Conservation (phyloP, 257 asterid genomes). For the Solanum medicagineum region DNA sequence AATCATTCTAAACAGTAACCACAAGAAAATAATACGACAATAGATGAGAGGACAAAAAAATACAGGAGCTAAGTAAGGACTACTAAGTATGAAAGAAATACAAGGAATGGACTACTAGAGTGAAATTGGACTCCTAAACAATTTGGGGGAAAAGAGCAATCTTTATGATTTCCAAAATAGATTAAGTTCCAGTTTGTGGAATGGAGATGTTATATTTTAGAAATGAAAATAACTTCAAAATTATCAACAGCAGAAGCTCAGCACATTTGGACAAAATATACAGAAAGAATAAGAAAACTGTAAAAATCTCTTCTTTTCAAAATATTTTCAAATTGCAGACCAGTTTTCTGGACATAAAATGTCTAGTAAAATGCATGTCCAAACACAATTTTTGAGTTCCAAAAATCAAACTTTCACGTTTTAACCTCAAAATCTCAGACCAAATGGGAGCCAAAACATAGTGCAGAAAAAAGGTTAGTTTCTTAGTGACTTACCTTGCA, state of each 20-base stretch:
- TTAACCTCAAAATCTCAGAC: not conserved
- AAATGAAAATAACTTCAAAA: not conserved
- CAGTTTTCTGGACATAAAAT: no score
- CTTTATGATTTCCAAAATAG: not conserved
- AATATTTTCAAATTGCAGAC: no score
- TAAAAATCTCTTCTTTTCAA: not conserved
- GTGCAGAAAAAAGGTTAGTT: not conserved
- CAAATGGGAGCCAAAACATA: not conserved
- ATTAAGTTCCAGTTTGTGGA: not conserved
- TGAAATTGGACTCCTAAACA: not conserved
- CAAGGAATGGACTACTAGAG: not conserved
- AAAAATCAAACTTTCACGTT: not conserved
- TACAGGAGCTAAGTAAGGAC: not conserved
- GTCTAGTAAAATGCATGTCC: no score
- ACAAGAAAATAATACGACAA: not conserved
- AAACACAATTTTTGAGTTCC: no score
- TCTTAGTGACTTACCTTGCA: slow-evolving; percentile 47
- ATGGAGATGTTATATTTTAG: not conserved
- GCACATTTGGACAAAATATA: not conserved
- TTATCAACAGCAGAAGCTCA: not conserved
- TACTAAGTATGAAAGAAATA: not conserved
- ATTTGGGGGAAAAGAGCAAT: not conserved
- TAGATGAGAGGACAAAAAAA: not conserved
- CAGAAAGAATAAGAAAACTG: not conserved
- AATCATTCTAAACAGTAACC: not conserved